phyloP scores from a whole-genome alignment of 345 rosid species.

The Murraya paniculata region DNA sequence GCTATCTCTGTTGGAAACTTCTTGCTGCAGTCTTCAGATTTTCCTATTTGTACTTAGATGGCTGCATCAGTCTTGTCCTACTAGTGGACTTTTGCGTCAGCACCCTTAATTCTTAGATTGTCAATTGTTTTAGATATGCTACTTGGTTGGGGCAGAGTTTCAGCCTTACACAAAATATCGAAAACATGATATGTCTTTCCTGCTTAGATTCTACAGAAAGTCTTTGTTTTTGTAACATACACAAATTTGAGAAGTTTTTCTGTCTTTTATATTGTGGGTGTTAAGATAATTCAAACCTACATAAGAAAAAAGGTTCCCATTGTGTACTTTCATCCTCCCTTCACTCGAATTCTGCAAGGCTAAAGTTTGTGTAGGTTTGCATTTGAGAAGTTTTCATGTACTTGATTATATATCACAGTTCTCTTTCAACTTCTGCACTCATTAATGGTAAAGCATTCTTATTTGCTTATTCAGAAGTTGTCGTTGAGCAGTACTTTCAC shows the following conservation, averaged over 20 bases:
- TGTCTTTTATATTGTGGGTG: not conserved
- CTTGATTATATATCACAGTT: not conserved
- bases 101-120: not conserved
- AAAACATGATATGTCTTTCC: not conserved
- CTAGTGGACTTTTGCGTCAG: not conserved
- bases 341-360: not conserved
- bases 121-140: not conserved
- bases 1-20: not conserved
- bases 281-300: not conserved
- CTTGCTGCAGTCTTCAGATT: not conserved
- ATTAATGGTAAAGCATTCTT: not conserved
- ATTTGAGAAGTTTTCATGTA: not conserved
- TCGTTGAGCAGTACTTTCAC: not conserved
- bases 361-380: not conserved
- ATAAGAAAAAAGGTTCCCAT: not conserved
- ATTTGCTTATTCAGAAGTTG: not conserved
- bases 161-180: not conserved
- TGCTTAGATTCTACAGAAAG: not conserved
- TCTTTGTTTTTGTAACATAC: not conserved
- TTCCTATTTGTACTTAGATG: not conserved
- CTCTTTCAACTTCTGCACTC: not conserved
- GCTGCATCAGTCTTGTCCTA: not conserved
- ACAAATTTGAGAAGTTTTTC: not conserved
- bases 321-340: not conserved
- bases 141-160: constrained; percentile 1